Conservation (phyloP, 257 asterid species). For the Solanum etuberosum region DNA sequence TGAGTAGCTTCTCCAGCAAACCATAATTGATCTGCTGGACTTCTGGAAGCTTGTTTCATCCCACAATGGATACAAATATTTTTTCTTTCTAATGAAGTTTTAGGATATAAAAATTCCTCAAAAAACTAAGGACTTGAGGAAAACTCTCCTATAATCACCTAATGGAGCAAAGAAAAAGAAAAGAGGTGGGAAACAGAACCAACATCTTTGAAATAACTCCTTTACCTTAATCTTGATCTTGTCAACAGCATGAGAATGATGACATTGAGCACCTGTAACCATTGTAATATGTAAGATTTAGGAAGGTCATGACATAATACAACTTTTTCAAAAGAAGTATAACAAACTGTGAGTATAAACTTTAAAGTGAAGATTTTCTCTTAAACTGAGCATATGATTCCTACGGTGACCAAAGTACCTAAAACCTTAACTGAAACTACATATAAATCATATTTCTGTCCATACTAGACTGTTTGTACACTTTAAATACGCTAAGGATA, state of each 20-base stretch:
- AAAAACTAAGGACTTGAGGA: background rate
- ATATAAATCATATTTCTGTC: background rate
- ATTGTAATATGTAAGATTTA: conserved; percentile 21
- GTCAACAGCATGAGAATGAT: conserved; percentile 25
- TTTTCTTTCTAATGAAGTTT: background rate
- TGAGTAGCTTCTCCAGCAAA: background rate
- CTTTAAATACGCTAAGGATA: background rate
- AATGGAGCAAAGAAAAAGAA: background rate
- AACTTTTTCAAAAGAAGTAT: background rate
- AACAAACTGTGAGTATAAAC: background rate
- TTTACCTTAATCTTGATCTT: conserved; percentile 60
- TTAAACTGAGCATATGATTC: background rate
- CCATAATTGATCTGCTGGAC: background rate
- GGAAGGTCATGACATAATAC: background rate
- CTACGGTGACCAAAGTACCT: background rate
- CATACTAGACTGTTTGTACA: background rate
- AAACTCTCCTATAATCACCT: background rate
- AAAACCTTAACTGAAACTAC: background rate
- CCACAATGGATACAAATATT: background rate
- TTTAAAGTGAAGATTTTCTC: background rate
- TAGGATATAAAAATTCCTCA: background rate
- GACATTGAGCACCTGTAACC: conserved; percentile 48
- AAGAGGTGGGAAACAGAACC: background rate
- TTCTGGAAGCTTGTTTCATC: background rate
- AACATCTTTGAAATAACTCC: background rate